Conservation (phyloP, 768 basidiomycete species). For the Boletus barrowsii region DNA sequence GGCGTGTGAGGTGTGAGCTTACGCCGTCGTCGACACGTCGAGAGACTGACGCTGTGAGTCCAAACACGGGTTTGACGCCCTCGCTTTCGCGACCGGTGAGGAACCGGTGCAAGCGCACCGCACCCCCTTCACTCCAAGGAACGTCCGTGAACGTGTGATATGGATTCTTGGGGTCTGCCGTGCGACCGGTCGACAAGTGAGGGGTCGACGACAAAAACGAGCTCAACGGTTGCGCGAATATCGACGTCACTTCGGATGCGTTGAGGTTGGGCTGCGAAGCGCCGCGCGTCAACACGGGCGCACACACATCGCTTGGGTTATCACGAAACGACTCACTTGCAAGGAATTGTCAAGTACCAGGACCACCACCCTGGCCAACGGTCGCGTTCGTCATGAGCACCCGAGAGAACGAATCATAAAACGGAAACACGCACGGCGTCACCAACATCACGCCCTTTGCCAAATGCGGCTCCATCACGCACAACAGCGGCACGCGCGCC, state of each 20-base stretch:
- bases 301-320: too few species aligned
- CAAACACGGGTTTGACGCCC: slow-evolving; percentile 86
- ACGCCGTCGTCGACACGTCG: too few species aligned
- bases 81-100: slow-evolving; percentile 82
- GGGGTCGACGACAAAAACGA: slow-evolving; percentile 65
- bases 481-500: slow-evolving; percentile 68
- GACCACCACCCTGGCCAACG: slow-evolving; percentile 66
- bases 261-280: slow-evolving; percentile 70
- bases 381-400: background rate
- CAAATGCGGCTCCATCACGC: slow-evolving; percentile 76
- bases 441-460: slow-evolving; percentile 72
- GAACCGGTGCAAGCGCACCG: slow-evolving; percentile 66
- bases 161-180: slow-evolving; percentile 41
- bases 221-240: slow-evolving; percentile 83
- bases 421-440: slow-evolving; percentile 66
- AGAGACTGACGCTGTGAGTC: slow-evolving; percentile 74
- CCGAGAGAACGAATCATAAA: background rate
- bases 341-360: slow-evolving; percentile 78
- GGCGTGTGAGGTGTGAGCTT: background rate
- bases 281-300: background rate
- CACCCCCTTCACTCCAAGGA: slow-evolving; percentile 38
- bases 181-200: slow-evolving; percentile 56
- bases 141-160: slow-evolving; percentile 68
- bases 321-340: slow-evolving; percentile 40
- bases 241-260: slow-evolving; percentile 66